phyloP scores from a whole-genome alignment of 2,329 filamentous ascomycete species.

The Pyricularia sp. region DNA sequence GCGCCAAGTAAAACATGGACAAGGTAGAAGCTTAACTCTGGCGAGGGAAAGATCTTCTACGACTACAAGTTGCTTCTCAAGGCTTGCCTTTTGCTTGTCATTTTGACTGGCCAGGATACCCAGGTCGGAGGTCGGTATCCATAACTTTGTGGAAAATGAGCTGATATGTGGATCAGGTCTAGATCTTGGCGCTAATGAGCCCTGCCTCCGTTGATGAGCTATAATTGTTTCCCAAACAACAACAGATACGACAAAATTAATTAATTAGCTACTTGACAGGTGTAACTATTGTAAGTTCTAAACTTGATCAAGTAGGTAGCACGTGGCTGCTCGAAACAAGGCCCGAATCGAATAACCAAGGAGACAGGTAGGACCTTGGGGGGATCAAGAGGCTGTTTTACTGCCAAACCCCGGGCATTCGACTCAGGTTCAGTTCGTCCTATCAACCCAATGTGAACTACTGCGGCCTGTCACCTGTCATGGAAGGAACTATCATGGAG shows the following conservation, averaged over 20 bases:
- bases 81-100: not conserved
- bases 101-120: not conserved
- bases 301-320: not conserved
- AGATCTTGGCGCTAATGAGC: not conserved
- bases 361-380: not conserved
- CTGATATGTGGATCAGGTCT: not conserved
- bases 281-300: no score
- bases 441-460: not conserved
- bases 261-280: not conserved
- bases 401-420: not conserved
- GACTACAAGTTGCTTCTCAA: not conserved
- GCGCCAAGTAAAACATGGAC: slow-evolving; percentile 4
- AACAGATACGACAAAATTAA: not conserved
- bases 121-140: not conserved
- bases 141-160: not conserved
- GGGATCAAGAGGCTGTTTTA: no score
- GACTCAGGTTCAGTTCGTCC: not conserved
- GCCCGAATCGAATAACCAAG: not conserved
- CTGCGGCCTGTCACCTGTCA: not conserved
- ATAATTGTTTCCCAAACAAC: not conserved
- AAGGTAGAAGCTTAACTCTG: slow-evolving; percentile 2
- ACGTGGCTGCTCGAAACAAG: not conserved
- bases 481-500: not conserved
- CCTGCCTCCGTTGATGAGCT: not conserved
- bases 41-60: not conserved